Evolutionary conservation across 163 green algal species (phyloP).

Genomic region (Volvox carteri): DNA sequence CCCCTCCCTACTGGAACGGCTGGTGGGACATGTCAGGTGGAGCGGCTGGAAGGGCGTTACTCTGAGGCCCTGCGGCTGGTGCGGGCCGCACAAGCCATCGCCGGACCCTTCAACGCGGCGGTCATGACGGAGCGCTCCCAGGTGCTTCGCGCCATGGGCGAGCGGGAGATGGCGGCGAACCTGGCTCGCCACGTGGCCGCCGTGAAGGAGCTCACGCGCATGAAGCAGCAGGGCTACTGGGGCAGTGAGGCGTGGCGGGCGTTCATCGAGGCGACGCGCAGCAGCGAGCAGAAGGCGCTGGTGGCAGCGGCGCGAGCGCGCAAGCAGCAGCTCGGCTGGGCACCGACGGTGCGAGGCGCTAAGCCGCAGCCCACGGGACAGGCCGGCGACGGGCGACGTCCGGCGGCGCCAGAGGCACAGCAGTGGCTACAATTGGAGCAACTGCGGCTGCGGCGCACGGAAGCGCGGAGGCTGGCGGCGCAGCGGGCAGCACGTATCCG

Average conservation of each 20-base stretch:
- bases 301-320: slow-evolving; percentile 41
- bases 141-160: slow-evolving; percentile 56
- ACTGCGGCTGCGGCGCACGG: slow-evolving; percentile 7
- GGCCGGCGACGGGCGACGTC: slow-evolving; percentile 18
- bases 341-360: neutral
- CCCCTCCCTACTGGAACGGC: no score
- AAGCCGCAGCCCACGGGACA: slow-evolving; percentile 29
- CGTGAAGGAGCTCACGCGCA: neutral
- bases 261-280: slow-evolving; percentile 17
- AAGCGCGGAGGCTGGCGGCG: slow-evolving; percentile 16
- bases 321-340: slow-evolving; percentile 59
- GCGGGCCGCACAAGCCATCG: neutral
- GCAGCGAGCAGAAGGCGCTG: slow-evolving; percentile 41
- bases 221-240: slow-evolving; percentile 60
- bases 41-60: slow-evolving; percentile 48
- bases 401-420: slow-evolving; percentile 13
- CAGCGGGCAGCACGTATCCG: slow-evolving; percentile 2
- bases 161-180: slow-evolving; percentile 52
- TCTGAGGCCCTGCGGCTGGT: neutral
- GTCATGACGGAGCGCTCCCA: slow-evolving; percentile 54
- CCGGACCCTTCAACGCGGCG: slow-evolving; percentile 50
- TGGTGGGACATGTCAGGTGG: slow-evolving; percentile 56
- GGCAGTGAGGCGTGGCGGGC: slow-evolving; percentile 58
- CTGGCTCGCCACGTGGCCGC: slow-evolving; percentile 55
- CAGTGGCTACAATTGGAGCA: slow-evolving; percentile 44